Evolutionary conservation across 495 filamentous ascomycete species (phyloP), one percentile per base, ranked within the genome.

Genomic region (Venustampulla echinocandica): DNA sequence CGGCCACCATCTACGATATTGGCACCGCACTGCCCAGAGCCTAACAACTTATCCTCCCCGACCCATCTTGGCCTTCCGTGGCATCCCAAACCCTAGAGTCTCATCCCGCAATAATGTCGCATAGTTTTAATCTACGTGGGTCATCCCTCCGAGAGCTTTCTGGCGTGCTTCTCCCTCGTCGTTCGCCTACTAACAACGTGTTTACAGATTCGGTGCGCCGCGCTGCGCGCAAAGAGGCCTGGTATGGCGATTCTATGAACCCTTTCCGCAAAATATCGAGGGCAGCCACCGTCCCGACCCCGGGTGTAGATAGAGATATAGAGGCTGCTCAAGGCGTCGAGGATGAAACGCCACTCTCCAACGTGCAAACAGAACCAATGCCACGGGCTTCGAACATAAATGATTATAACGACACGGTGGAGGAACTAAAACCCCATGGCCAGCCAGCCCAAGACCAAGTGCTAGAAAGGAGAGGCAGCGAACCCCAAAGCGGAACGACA

Each of bases 201-300:
- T n/a, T n/a, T n/a, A n/a, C n/a, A n/a, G n/a, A n/a, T n/a, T n/a
- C n/a, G n/a, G n/a, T n/a, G n/a, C n/a, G n/a, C n/a, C n/a, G n/a
- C n/a, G n/a, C n/a, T n/a, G 56, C 56, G 46, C 53, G 56, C 19
- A 59, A 54, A 18, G 56, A 51, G 34, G 56, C 56, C 33, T 56
- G 53, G 56, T 56, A 56, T 38, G 27, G 46, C 46, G 47, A 56
- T 17, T 51, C 50, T 11, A 53, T 28, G 6, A 56, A 59, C 30
- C 56, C 56, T 1, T 59, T 50, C 21, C 28, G 46, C 10, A 59
- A 54, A 23, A 52, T 44, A 18, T 43, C 34, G 10, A 39, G 51
- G 32, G 44, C 47, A 10, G 52, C 33, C 28, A 54, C 51, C n/a
- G 14, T 42, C 11, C 15, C 39, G 1, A 0, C 14, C 17, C 36